These are phyloP conservation scores for Zanthoxylum bungeanum DNA, from an alignment of 345 rosid species.

Conservation along the genomic window DNA sequence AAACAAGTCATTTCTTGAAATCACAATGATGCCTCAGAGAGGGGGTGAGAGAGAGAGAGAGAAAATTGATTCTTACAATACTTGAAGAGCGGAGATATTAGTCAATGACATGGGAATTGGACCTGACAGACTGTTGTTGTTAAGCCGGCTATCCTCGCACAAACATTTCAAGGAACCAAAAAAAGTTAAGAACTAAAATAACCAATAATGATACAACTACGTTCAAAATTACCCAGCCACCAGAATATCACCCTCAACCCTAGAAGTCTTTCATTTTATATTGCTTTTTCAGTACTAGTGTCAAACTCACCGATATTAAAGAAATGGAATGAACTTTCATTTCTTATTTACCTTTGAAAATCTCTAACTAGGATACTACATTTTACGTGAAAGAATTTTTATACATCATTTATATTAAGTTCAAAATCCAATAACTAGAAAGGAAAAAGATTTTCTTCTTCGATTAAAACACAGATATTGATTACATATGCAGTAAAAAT, in stretches of 20 bases:
- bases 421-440: neutral
- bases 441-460: neutral
- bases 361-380: neutral
- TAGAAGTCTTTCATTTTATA: neutral
- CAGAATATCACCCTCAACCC: neutral
- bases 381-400: neutral
- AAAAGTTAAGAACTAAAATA: conserved; percentile 14
- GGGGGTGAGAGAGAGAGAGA: neutral
- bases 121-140: conserved; percentile 86
- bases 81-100: conserved; percentile 88
- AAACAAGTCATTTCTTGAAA: conserved; percentile 3
- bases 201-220: conserved; percentile 3
- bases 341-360: neutral
- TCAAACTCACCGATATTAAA: neutral
- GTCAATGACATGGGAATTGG: conserved; percentile 88
- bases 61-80: conserved; percentile 60
- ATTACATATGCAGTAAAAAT: neutral
- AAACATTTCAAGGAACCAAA: conserved; percentile 17
- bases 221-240: neutral
- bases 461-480: too few relatives aligned
- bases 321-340: neutral
- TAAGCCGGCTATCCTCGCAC: conserved; percentile 89
- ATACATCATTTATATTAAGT: neutral
- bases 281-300: neutral
- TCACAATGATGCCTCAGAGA: neutral